phyloP scores from a whole-genome alignment of 345 rosid species.

The Aegle marmelos region DNA sequence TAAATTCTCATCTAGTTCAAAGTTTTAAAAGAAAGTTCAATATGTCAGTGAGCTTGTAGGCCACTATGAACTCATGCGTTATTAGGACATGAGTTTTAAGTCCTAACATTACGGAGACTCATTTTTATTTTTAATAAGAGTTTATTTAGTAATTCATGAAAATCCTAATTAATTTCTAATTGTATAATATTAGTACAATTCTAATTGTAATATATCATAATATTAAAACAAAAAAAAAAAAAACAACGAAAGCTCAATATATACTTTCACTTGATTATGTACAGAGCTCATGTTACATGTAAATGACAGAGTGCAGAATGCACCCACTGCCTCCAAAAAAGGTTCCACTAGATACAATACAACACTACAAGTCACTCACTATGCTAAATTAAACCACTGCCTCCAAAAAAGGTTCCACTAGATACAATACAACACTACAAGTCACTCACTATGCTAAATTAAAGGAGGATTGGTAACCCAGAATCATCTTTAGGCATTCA shows the following conservation, averaged over 20 bases:
- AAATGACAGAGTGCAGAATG: neutral
- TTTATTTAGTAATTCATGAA: too few relatives aligned
- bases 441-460: neutral
- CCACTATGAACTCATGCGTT: too few relatives aligned
- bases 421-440: neutral
- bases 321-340: neutral
- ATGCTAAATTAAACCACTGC: neutral
- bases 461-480: neutral
- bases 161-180: too few relatives aligned
- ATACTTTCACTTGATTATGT: neutral
- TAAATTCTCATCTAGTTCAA: neutral
- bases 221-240: too few relatives aligned
- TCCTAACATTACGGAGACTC: too few relatives aligned
- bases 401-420: neutral
- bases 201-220: too few relatives aligned
- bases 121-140: too few relatives aligned
- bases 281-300: neutral
- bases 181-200: too few relatives aligned
- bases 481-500: neutral
- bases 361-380: neutral
- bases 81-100: too few relatives aligned
- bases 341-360: neutral
- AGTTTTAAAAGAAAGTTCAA: neutral
- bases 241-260: neutral
- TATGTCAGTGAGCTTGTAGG: too few relatives aligned